Percentiles rank a stretch among this genome's conserved stretches.
Evolutionary conservation across 768 basidiomycete genomes (phyloP).

Genomic region (Inosperma sp.): DNA sequence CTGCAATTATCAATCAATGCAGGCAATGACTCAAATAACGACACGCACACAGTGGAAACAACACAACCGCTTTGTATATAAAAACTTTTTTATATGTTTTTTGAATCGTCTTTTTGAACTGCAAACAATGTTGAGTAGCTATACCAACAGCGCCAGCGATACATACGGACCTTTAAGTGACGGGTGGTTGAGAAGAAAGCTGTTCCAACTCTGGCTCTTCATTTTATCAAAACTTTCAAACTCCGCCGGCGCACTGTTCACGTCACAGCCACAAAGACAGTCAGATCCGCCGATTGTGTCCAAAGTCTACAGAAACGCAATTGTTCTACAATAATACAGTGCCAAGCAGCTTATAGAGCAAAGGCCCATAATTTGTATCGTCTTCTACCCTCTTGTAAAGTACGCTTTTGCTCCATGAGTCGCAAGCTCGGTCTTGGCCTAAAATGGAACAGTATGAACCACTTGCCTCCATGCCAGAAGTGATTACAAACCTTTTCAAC

Average conservation of each 20-base stretch:
- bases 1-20: conserved; percentile 32
- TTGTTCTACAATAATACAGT: conserved; percentile 6
- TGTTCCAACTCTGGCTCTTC: conserved; percentile 15
- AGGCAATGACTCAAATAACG: conserved; percentile 15
- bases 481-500: conserved; percentile 66
- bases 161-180: conserved; percentile 52
- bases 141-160: conserved; percentile 19
- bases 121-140: conserved; percentile 16
- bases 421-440: conserved; percentile 84
- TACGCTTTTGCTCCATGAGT: conserved; percentile 84
- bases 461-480: neutral
- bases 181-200: conserved; percentile 57
- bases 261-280: conserved; percentile 23
- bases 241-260: conserved; percentile 42
- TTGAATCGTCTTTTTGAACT: conserved; percentile 62
- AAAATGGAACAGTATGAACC: conserved; percentile 11
- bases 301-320: neutral
- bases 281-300: conserved; percentile 2
- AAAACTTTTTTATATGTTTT: conserved; percentile 67
- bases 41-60: conserved; percentile 60
- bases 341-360: neutral
- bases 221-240: conserved; percentile 37
- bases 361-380: neutral
- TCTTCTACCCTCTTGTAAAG: conserved; percentile 69
- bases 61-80: conserved; percentile 69